Evolutionary conservation across 148 eudicot genomes (phyloP).

Genomic region (Chenopodium album): DNA sequence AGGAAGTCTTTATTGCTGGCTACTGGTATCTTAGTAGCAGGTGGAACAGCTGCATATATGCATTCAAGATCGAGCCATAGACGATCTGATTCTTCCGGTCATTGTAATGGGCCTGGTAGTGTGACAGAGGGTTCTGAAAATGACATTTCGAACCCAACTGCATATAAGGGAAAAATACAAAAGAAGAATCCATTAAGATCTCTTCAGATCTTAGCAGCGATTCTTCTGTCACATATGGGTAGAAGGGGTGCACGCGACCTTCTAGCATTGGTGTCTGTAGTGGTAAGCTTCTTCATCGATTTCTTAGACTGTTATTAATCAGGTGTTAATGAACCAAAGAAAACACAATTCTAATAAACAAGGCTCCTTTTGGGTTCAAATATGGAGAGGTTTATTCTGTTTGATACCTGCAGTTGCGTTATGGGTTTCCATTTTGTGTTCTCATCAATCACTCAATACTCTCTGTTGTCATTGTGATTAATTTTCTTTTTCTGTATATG

Average conservation of each 20-base stretch:
- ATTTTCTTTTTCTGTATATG: not conserved
- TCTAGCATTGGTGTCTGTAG: slow-evolving; percentile 67
- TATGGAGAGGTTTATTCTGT: not conserved
- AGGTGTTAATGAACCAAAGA: not conserved
- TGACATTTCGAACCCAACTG: slow-evolving; percentile 33
- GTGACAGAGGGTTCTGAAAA: slow-evolving; percentile 36
- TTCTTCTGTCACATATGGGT: slow-evolving; percentile 87
- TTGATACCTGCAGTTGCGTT: no score
- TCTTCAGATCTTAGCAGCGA: slow-evolving; percentile 80
- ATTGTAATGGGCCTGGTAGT: slow-evolving; percentile 53
- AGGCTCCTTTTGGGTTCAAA: not conserved
- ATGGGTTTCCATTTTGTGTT: not conserved
- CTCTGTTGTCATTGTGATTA: not conserved
- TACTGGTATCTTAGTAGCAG: slow-evolving; percentile 71
- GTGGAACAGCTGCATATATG: slow-evolving; percentile 81
- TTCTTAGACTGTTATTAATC: not conserved
- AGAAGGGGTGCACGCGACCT: slow-evolving; percentile 74
- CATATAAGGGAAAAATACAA: slow-evolving; percentile 56
- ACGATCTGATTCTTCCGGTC: slow-evolving; percentile 39
- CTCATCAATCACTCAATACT: not conserved
- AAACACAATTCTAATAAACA: not conserved
- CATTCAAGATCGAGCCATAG: slow-evolving; percentile 57
- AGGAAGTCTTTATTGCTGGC: slow-evolving; percentile 87
- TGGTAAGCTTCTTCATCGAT: slow-evolving; percentile 51
- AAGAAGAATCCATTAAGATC: slow-evolving; percentile 77